phyloP scores from a whole-genome alignment of 192 early-diverging fungal genomes.

The Rhizophagus clarus region DNA sequence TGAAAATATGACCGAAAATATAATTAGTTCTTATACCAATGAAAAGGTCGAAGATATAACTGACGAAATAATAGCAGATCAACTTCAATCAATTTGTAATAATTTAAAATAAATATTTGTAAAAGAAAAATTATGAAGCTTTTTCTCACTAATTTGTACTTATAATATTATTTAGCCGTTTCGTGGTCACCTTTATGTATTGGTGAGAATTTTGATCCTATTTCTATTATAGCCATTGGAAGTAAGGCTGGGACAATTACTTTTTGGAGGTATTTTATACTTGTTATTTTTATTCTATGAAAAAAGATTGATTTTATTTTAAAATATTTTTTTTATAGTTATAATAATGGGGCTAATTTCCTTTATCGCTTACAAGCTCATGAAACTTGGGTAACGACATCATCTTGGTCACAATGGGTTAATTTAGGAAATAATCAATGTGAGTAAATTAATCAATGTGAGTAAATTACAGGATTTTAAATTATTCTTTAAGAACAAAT shows the following conservation, averaged over 20 bases:
- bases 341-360: constrained; percentile 3
- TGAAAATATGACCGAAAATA: constrained; percentile 10
- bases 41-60: not conserved
- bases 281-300: not conserved
- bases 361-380: constrained; percentile 10
- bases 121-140: too few species aligned
- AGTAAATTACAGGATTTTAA: not conserved
- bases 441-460: constrained; percentile 18
- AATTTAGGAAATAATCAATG: not conserved
- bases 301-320: not conserved
- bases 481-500: not conserved
- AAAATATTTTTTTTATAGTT: constrained; percentile 3
- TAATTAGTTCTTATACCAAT: not conserved
- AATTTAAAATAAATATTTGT: not conserved
- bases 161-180: not conserved
- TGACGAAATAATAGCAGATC: not conserved
- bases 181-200: constrained; percentile 29
- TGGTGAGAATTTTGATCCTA: not conserved
- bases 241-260: constrained; percentile 31
- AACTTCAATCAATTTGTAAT: constrained; percentile 14
- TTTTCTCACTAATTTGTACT: not conserved
- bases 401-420: constrained; percentile 25
- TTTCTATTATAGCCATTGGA: constrained; percentile 28
- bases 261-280: constrained; percentile 16
- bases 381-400: constrained; percentile 15